Evolutionary conservation across 495 filamentous ascomycete species (phyloP).

Genomic region (Podospora didyma): DNA sequence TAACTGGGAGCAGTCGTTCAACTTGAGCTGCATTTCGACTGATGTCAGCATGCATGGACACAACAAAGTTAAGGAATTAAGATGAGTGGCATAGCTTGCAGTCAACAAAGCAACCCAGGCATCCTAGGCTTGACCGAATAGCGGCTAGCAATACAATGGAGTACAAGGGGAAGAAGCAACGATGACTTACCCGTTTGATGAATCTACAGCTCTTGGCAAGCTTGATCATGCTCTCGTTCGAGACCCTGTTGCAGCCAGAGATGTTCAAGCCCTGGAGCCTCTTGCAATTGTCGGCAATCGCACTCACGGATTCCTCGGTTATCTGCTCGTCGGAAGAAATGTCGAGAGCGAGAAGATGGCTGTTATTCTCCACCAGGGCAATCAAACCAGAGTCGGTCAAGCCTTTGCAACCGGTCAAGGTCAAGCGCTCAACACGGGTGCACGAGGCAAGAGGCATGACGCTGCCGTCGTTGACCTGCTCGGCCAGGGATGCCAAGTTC

Average conservation of each 20-base stretch:
- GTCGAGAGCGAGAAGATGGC: conserved; percentile 83
- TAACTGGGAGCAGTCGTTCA: conserved; percentile 80
- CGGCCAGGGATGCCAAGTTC: conserved; percentile 76
- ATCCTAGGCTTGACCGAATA: background rate
- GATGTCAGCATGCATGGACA: conserved; percentile 19
- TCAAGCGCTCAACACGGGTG: conserved; percentile 89
- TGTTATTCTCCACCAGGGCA: conserved; percentile 73
- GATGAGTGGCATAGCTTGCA: no score
- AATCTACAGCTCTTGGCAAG: conserved; percentile 80
- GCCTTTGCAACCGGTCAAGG: conserved; percentile 82
- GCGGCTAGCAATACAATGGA: background rate
- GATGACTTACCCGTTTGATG: conserved; percentile 72
- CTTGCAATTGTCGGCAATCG: conserved; percentile 75
- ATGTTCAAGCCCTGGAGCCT: conserved; percentile 92
- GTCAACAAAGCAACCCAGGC: no score
- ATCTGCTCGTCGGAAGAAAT: conserved; percentile 76
- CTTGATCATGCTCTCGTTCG: conserved; percentile 77
- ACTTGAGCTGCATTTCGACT: conserved; percentile 66
- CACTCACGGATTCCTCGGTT: conserved; percentile 75
- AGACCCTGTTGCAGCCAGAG: conserved; percentile 77
- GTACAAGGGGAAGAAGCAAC: background rate
- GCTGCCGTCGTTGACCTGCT: conserved; percentile 82
- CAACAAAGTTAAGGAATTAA: background rate
- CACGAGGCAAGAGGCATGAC: conserved; percentile 77
- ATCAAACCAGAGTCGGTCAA: conserved; percentile 81